Conservation (phyloP, 768 basidiomycete species). For the Podaxis rugospora region DNA sequence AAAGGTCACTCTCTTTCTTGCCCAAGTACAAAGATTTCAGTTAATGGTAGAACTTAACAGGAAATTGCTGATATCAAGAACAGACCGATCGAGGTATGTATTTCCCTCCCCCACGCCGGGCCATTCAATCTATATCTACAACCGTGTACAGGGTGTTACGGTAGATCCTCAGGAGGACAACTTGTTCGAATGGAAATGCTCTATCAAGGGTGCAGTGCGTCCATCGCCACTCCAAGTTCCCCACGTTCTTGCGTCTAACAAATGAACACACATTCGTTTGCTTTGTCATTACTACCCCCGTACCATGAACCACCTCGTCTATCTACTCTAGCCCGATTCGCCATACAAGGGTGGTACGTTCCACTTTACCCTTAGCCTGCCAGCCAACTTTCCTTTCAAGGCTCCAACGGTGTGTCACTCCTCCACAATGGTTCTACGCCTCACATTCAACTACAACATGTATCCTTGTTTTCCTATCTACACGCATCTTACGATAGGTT, state of each 20-base stretch:
- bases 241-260: not conserved
- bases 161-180: conserved; percentile 68
- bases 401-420: conserved; percentile 57
- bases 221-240: not conserved
- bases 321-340: conserved; percentile 54
- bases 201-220: conserved; percentile 70
- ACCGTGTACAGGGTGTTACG: conserved; percentile 47
- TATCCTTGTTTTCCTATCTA: conserved; percentile 10
- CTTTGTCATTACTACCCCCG: not conserved
- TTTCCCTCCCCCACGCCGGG: conserved; percentile 10
- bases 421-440: not conserved
- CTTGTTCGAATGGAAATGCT: conserved; percentile 72
- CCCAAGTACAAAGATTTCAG: conserved; percentile 6
- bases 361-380: conserved; percentile 68
- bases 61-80: conserved; percentile 60
- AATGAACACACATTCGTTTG: conserved; percentile 1
- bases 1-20: conserved; percentile 39
- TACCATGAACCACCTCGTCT: not conserved
- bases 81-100: conserved; percentile 59
- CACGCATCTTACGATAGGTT: conserved; percentile 43
- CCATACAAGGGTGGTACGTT: conserved; percentile 85
- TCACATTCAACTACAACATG: not conserved
- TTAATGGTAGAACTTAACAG: conserved; percentile 31
- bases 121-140: conserved; percentile 9
- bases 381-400: conserved; percentile 84